A percentile compares a stretch with the other conserved stretches of the same genome.
These are phyloP conservation scores for Diaporthe helianthi DNA, from an alignment of 2,329 filamentous ascomycete species.

Conservation along the genomic window DNA sequence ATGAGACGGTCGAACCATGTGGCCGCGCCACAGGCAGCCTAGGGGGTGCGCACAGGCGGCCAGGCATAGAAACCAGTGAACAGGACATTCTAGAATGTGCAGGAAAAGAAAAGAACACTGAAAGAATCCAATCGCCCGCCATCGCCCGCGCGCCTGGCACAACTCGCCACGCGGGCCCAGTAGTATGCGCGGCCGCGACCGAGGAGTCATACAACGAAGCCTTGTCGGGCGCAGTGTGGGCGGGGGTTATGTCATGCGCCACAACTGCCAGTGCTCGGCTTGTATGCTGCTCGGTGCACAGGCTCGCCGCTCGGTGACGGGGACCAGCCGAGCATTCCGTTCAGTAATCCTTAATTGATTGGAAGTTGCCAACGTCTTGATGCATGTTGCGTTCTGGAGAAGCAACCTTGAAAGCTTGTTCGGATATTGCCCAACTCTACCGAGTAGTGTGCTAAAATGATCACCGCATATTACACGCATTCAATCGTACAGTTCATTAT, in stretches of 20 bases:
- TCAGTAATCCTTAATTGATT: no score
- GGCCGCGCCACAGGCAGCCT: constrained; percentile 12
- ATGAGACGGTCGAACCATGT: constrained; percentile 24
- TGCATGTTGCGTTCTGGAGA: no score
- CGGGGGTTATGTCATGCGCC: neutral
- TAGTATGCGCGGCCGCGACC: constrained; percentile 15
- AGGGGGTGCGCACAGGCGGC: neutral
- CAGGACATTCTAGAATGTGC: neutral
- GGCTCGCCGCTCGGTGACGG: constrained; percentile 8
- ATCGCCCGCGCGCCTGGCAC: neutral
- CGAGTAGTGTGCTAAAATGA: no score
- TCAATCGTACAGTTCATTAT: neutral
- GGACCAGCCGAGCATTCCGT: neutral
- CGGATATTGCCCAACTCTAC: neutral
- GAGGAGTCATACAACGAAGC: constrained; percentile 17
- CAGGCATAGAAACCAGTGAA: constrained; percentile 9
- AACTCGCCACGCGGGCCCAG: constrained; percentile 17
- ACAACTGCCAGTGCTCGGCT: constrained; percentile 10
- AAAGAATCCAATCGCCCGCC: neutral
- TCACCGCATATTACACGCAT: neutral
- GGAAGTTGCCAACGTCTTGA: no score
- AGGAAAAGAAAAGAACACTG: neutral
- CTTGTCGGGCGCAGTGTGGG: neutral
- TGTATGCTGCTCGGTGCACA: neutral
- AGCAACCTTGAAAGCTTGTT: neutral